These are phyloP conservation scores for Aspergillus fructus DNA, from an alignment of 2,329 filamentous ascomycete species.

Conservation along the genomic window DNA sequence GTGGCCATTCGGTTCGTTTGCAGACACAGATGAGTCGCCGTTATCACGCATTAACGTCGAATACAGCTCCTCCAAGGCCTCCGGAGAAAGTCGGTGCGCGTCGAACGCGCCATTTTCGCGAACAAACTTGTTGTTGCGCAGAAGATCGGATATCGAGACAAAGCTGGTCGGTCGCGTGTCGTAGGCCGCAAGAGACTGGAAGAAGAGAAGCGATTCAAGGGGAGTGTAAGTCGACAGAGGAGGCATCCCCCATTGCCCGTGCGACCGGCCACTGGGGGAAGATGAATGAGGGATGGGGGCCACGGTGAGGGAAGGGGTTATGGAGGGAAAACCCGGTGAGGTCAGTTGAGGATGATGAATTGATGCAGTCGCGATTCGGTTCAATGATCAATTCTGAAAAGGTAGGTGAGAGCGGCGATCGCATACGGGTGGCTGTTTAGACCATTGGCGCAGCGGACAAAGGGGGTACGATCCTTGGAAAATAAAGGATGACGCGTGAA, in stretches of 20 bases:
- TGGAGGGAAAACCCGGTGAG: constrained; percentile 11
- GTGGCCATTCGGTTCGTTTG: constrained; percentile 26
- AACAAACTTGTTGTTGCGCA: constrained; percentile 73
- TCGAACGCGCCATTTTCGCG: constrained; percentile 71
- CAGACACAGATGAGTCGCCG: constrained; percentile 46
- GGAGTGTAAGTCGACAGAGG: constrained; percentile 69
- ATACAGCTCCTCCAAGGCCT: constrained; percentile 77
- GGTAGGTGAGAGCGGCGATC: constrained; percentile 8
- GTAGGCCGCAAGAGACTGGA: constrained; percentile 72
- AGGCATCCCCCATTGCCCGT: constrained; percentile 56
- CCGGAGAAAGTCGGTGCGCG: constrained; percentile 69
- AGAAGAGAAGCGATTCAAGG: constrained; percentile 82
- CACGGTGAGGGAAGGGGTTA: constrained; percentile 28
- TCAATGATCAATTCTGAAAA: constrained; percentile 9
- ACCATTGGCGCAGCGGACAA: constrained; percentile 24
- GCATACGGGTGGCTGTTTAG: constrained; percentile 19
- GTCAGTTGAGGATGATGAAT: constrained; percentile 5
- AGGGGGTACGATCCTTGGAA: constrained; percentile 12
- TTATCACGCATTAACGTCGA: constrained; percentile 74
- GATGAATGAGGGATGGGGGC: constrained; percentile 35
- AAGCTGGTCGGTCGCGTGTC: constrained; percentile 68
- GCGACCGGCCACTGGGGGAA: constrained; percentile 37
- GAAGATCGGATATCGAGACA: constrained; percentile 67
- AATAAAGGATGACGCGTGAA: constrained; percentile 5
- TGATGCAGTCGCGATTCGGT: constrained; percentile 2